Base-by-base conservation (phyloP, 148 eudicot genomes). In the Vaccinium darrowii region DNA sequence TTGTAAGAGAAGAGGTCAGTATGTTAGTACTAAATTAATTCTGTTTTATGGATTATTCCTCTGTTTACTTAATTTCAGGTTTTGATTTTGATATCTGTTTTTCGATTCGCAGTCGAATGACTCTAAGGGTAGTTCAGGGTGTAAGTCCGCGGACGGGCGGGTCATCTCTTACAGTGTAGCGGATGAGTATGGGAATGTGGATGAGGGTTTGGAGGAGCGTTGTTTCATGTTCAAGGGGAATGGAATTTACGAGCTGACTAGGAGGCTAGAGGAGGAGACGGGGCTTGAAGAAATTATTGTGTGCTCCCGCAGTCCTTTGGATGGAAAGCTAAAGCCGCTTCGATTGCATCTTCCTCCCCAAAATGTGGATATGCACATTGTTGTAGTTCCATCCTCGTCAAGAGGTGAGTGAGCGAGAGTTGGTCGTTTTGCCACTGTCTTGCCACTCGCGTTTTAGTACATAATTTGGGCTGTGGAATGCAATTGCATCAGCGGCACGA, bases 261-360 rank as follows among this genome's bases (percentile, higher is more conserved):
- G 23, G 51, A 89, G 75, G 69, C 79, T 94, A 85, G 88, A 88
- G 88, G 88, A 92, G 77, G 95, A 90, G 83, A 90, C 91, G 0
- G 93, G 94, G 11, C 78, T 94, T 53, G 84, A 87, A 23, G 91
- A 89, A 12, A 86, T 91, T 30, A 56, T 72, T 4, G 92, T 94
- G 30, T 94, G 97, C 84, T 86, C 87, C 0, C 92, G 90, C 1
- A 94, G 90, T 84, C 92, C 94, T 43, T 84, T 94, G 78, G 86
- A 94, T 79, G 93, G 94, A 36, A 92, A 89, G 87, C 87, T 94
- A 18, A 87, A 86, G 82, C 92, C 94, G 0, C 92, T 94, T 23
- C 90, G 90, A n/a, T 86, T 91, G 86, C 90, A 88, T 84, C 88
- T 94, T 25, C 97, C 97, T 30, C 94, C 95, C 4, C 89, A 91